These are phyloP conservation scores for Aspergillus sojae DNA, from an alignment of 2,329 filamentous ascomycete species.

Conservation along the genomic window DNA sequence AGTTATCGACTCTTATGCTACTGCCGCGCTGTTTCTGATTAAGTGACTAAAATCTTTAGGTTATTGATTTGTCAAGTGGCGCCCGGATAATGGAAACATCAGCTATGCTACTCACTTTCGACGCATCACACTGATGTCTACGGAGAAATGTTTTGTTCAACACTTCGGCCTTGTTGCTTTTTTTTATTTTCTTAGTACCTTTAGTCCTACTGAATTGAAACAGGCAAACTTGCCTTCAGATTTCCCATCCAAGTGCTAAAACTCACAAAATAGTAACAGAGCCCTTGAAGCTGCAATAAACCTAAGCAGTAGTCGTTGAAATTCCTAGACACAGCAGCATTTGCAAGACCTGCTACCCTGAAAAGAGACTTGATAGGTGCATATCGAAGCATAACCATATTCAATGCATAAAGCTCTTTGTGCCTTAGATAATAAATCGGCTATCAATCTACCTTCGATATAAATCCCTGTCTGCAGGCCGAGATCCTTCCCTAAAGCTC, in stretches of 20 bases:
- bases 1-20: background rate
- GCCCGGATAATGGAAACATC: background rate
- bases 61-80: background rate
- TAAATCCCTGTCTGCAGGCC: slow-evolving; percentile 23
- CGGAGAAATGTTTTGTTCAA: slow-evolving; percentile 3
- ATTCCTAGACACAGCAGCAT: background rate
- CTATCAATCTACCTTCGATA: slow-evolving; percentile 27
- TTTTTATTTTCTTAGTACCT: background rate
- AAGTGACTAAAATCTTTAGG: background rate
- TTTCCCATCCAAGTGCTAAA: background rate
- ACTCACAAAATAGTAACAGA: background rate
- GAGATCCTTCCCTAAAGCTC: slow-evolving; percentile 27
- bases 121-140: background rate
- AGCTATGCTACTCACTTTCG: background rate
- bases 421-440: background rate
- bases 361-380: background rate
- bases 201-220: background rate
- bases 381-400: background rate
- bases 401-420: background rate
- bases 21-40: background rate
- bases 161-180: background rate
- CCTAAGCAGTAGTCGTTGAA: background rate
- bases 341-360: background rate
- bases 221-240: background rate
- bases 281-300: background rate